Percentiles rank a stretch among this genome's conserved stretches.
Evolutionary conservation across 352 stramenopile genomes (phyloP).

Genomic region (Phytopythium chamaehyphon): DNA sequence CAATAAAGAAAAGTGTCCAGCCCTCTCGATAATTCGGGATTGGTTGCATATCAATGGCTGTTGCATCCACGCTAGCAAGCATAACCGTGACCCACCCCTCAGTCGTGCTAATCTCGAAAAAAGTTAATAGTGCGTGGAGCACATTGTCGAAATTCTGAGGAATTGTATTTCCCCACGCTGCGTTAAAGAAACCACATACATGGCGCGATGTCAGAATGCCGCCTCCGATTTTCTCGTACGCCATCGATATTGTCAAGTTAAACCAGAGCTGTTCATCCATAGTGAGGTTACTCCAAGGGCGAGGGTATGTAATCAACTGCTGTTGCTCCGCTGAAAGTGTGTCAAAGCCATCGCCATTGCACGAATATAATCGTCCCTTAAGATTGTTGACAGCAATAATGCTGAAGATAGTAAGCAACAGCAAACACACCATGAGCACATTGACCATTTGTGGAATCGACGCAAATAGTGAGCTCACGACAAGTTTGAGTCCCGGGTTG

Average conservation of each 20-base stretch:
- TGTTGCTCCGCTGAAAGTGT: constrained; percentile 24
- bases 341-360: constrained; percentile 49
- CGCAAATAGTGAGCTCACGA: constrained; percentile 81
- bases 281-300: constrained; percentile 42
- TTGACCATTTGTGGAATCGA: constrained; percentile 83
- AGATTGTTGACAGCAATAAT: constrained; percentile 91
- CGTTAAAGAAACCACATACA: constrained; percentile 36
- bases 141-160: constrained; percentile 83
- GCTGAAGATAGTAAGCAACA: constrained; percentile 88
- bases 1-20: constrained; percentile 85
- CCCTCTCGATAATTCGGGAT: constrained; percentile 56
- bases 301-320: constrained; percentile 36
- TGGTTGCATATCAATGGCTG: constrained; percentile 87
- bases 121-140: constrained; percentile 37
- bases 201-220: constrained; percentile 29
- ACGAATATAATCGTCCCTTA: constrained; percentile 79
- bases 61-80: constrained; percentile 80
- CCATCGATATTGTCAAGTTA: constrained; percentile 5
- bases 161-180: constrained; percentile 41
- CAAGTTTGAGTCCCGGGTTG: constrained; percentile 72
- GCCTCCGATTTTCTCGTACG: constrained; percentile 8
- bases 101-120: constrained; percentile 90
- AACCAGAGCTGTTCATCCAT: constrained; percentile 39
- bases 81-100: constrained; percentile 88
- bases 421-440: constrained; percentile 73